Conservation (phyloP, 768 basidiomycete species). For the Tylopilus balloui region DNA sequence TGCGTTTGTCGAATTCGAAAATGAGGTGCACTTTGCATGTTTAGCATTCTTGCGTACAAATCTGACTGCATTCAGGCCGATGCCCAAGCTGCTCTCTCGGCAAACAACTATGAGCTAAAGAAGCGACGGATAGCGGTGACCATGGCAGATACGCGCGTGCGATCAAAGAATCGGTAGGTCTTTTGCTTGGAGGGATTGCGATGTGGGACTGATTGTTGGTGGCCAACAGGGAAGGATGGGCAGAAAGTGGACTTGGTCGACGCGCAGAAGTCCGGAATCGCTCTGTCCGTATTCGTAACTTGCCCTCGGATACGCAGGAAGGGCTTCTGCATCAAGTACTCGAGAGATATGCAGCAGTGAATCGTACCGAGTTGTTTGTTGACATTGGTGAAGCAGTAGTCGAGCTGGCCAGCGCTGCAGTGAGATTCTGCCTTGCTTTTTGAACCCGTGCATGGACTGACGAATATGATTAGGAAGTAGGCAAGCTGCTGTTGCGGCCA, state of each 20-base stretch:
- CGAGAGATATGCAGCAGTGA: conserved; percentile 69
- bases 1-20: conserved; percentile 88
- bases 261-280: conserved; percentile 58
- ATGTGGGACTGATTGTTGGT: not conserved
- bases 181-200: not conserved
- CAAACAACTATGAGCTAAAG: conserved; percentile 86
- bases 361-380: conserved; percentile 70
- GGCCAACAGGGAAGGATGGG: conserved; percentile 33
- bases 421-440: conserved; percentile 31
- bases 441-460: not conserved
- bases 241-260: conserved; percentile 56
- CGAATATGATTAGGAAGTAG: conserved; percentile 61
- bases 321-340: conserved; percentile 86
- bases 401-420: conserved; percentile 63
- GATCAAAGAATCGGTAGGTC: conserved; percentile 48
- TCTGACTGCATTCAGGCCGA: conserved; percentile 47
- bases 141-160: conserved; percentile 68
- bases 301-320: conserved; percentile 80
- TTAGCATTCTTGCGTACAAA: not conserved
- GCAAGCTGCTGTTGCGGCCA: conserved; percentile 65
- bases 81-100: conserved; percentile 64
- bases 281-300: conserved; percentile 69
- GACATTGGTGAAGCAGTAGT: conserved; percentile 58
- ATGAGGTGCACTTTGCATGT: conserved; percentile 49
- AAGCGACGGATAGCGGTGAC: conserved; percentile 89